Conservation (phyloP, 192 early-diverging fungal genomes). For the Dissophora ornata region DNA sequence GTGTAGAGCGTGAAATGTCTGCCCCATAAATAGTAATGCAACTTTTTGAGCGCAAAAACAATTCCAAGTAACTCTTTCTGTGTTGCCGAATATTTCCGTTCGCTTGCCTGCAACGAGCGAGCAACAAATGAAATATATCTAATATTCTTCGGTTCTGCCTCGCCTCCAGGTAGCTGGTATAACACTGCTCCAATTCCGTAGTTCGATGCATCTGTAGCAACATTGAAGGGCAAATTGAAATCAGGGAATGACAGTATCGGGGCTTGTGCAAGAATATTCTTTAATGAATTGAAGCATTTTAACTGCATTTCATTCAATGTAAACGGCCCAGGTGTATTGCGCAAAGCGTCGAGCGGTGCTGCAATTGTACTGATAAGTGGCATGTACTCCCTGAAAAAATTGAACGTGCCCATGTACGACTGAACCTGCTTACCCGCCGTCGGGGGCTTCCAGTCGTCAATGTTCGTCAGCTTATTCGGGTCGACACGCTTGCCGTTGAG, state of each 20-base stretch:
- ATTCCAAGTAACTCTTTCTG: slow-evolving; percentile 29
- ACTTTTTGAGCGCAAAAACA: slow-evolving; percentile 23
- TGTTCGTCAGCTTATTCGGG: slow-evolving; percentile 29
- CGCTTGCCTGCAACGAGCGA: slow-evolving; percentile 15
- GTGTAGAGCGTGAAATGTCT: slow-evolving; percentile 18
- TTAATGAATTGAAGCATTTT: slow-evolving; percentile 14
- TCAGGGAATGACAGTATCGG: slow-evolving; percentile 22
- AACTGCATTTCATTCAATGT: neutral
- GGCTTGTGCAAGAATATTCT: slow-evolving; percentile 14
- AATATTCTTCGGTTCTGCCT: slow-evolving; percentile 6
- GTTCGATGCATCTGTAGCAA: slow-evolving; percentile 49
- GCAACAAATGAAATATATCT: slow-evolving; percentile 51
- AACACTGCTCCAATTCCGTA: slow-evolving; percentile 20
- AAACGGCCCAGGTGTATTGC: slow-evolving; percentile 14
- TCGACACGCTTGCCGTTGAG: slow-evolving; percentile 20
- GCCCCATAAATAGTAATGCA: slow-evolving; percentile 23
- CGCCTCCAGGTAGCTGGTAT: slow-evolving; percentile 19
- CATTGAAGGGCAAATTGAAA: slow-evolving; percentile 21
- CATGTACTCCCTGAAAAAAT: slow-evolving; percentile 34
- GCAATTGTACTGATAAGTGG: slow-evolving; percentile 16
- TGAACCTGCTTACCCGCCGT: slow-evolving; percentile 36
- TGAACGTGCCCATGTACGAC: slow-evolving; percentile 28
- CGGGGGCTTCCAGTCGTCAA: slow-evolving; percentile 21
- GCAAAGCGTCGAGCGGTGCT: slow-evolving; percentile 28
- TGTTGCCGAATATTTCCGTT: slow-evolving; percentile 46